Base-by-base conservation (phyloP, 2,329 filamentous ascomycete genomes). In the Didymella segeticola region DNA sequence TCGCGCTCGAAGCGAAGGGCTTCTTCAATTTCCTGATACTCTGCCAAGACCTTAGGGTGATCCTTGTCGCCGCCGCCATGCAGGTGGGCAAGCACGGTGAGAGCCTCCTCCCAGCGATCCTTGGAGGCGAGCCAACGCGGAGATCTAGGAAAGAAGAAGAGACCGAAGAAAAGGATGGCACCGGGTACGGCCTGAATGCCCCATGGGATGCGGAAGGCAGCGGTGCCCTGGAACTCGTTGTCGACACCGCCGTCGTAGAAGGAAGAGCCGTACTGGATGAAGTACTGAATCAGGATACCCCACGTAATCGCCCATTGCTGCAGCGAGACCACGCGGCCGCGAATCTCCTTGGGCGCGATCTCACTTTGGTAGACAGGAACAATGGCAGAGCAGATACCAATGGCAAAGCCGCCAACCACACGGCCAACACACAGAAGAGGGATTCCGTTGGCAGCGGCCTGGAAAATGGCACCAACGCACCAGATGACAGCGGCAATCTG, bases 291-390 rank as follows among this genome's bases (percentile, higher is more conserved):
- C 14, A 88, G 66, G 47, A 89, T 87, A 41, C 86, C 87, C 82
- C 84, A 86, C 88, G 86, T 89, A 36, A 90, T 89, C 23, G 85
- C 86, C 84, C 86, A 88, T 68, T 89, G 87, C 64, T 90, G 86
- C 3, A 88, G 74, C 2, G 82, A 83, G 14, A 89, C 83, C 2
- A 88, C 81, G 10, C 85, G 79, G 7, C 86, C 86, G 46, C 76
- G 71, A 26, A 77, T 78, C 14, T 74, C 67, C 53, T 75, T 76
- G 12, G 74, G 74, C 2, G 76, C 74, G 15, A 96, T 96, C 73
- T 96, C 93, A 37, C 92, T 93, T 72, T 96, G 92, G 72, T 96
- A 96, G 38, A 96, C 89, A 0, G 93, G 93, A 1, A 96, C 91
- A 63, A 96, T 96, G 41, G 92, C 93, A 0, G 92, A 96, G 39